These are phyloP conservation scores for Apiotrichum gamsii DNA, from an alignment of 1,284 basidiomycete species.

Conservation along the genomic window DNA sequence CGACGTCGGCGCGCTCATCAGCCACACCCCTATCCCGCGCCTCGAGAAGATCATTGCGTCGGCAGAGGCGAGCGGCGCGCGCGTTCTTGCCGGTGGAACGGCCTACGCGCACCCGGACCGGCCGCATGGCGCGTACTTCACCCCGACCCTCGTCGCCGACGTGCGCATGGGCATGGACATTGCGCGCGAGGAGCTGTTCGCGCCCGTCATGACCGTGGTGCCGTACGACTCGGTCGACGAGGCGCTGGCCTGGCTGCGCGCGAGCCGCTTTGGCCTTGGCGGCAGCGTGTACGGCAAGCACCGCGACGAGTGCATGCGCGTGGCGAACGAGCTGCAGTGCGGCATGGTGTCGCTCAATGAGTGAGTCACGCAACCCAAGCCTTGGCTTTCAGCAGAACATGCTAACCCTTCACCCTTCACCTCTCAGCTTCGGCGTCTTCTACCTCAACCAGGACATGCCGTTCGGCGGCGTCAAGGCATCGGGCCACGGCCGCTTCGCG, in stretches of 20 bases:
- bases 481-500: constrained; percentile 84
- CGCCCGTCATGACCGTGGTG: constrained; percentile 78
- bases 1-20: constrained; percentile 51
- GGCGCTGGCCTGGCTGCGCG: constrained; percentile 78
- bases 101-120: constrained; percentile 60
- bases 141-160: constrained; percentile 77
- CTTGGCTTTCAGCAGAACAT: constrained; percentile 22
- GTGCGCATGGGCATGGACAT: constrained; percentile 69
- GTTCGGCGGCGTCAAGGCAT: constrained; percentile 84
- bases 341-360: constrained; percentile 98
- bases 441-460: constrained; percentile 87
- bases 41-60: constrained; percentile 65
- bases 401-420: too few relatives aligned
- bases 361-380: constrained; percentile 57
- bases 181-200: constrained; percentile 80
- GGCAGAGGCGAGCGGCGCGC: constrained; percentile 64
- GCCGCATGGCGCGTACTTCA: constrained; percentile 70
- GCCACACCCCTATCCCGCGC: constrained; percentile 55
- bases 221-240: constrained; percentile 73
- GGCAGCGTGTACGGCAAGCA: constrained; percentile 89
- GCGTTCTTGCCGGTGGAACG: constrained; percentile 62
- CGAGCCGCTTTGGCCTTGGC: constrained; percentile 82
- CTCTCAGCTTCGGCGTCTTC: constrained; percentile 71
- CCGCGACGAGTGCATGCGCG: constrained; percentile 63
- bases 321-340: constrained; percentile 73